phyloP scores from a whole-genome alignment of 2,329 filamentous ascomycete species.

The Rachicladosporium sp. region DNA sequence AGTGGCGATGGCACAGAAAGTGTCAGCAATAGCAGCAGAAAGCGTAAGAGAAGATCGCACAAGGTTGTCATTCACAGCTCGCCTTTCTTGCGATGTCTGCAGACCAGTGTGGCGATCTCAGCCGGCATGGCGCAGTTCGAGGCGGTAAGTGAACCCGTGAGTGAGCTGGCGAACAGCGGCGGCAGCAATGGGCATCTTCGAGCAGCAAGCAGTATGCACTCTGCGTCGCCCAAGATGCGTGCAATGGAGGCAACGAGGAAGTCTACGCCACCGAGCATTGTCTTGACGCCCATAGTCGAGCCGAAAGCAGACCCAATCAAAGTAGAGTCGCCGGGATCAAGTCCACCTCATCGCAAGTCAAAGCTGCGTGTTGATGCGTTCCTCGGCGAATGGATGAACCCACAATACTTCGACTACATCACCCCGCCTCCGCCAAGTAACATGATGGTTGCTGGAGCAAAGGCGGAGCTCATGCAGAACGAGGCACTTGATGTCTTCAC shows the following conservation, averaged over 20 bases:
- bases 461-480: conserved; percentile 71
- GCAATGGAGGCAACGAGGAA: conserved; percentile 11
- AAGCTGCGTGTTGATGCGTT: conserved; percentile 79
- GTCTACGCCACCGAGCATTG: conserved; percentile 10
- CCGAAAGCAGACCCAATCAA: conserved; percentile 24
- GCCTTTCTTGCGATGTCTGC: conserved; percentile 85
- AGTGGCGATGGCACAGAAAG: neutral
- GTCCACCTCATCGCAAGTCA: conserved; percentile 31
- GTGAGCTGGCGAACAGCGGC: conserved; percentile 12
- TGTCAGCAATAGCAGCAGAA: conserved; percentile 6
- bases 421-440: conserved; percentile 75
- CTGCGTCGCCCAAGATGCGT: conserved; percentile 21
- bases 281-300: conserved; percentile 23
- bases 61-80: conserved; percentile 82
- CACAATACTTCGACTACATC: conserved; percentile 86
- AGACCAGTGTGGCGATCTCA: conserved; percentile 80
- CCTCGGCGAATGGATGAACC: conserved; percentile 87
- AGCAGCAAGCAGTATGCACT: conserved; percentile 19
- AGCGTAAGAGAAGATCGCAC: conserved; percentile 48
- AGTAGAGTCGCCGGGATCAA: neutral
- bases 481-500: conserved; percentile 44
- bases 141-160: conserved; percentile 19
- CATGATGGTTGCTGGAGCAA: conserved; percentile 79
- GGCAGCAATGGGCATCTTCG: conserved; percentile 9
- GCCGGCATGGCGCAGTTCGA: conserved; percentile 66